Evolutionary conservation across 441 rosid genomes (phyloP).

Genomic region (Monsonia emarginata): DNA sequence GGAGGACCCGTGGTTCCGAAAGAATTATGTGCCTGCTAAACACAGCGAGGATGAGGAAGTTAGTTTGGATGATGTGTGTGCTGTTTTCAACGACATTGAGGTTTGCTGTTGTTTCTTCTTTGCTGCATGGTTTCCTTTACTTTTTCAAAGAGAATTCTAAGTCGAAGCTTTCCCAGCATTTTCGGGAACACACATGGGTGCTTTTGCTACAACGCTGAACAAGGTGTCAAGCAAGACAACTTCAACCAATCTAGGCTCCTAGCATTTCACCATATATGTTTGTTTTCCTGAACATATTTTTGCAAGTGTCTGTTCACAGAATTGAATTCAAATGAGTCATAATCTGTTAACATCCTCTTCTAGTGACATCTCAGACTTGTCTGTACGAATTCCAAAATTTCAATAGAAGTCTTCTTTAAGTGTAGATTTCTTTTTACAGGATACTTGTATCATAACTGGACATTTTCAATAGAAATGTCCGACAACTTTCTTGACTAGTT

Average conservation of each 20-base stretch:
- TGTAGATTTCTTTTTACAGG: background rate
- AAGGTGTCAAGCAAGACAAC: background rate
- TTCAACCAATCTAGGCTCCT: background rate
- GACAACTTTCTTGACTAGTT: background rate
- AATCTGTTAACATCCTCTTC: too few relatives aligned
- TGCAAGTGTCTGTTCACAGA: background rate
- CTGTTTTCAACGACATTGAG: conserved; percentile 85
- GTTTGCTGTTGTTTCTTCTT: conserved; percentile 28
- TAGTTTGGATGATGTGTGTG: conserved; percentile 61
- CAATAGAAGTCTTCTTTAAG: background rate
- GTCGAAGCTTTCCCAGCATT: background rate
- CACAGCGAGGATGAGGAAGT: conserved; percentile 48
- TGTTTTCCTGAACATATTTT: background rate
- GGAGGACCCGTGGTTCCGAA: conserved; percentile 56
- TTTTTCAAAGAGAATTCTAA: background rate
- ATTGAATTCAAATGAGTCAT: too few relatives aligned
- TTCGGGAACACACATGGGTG: background rate
- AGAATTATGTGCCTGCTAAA: conserved; percentile 44
- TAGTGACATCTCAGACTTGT: too few relatives aligned
- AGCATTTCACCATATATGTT: background rate
- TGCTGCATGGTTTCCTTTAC: background rate
- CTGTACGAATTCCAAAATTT: background rate
- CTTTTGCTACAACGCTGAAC: background rate
- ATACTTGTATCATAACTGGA: background rate
- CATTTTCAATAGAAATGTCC: background rate